phyloP scores from a whole-genome alignment of 225 moss, liverwort and hornwort species.

The Sphagnum contortum region DNA sequence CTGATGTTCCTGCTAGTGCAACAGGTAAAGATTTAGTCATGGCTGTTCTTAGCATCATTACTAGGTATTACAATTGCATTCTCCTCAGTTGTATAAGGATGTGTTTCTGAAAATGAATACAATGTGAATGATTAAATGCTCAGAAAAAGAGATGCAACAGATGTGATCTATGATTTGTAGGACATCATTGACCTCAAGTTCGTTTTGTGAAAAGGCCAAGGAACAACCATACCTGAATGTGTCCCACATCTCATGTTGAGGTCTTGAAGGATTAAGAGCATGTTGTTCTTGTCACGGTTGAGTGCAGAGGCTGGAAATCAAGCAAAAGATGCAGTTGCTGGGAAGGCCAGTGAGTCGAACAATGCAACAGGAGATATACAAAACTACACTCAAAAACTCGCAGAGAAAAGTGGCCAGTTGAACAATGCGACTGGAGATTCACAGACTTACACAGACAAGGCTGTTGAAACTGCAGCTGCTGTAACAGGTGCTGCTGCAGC shows the following conservation, averaged over 20 bases:
- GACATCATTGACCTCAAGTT: too few relatives aligned
- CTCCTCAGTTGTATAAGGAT: too few relatives aligned
- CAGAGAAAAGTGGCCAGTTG: too few relatives aligned
- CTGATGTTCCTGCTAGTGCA: constrained; percentile 9
- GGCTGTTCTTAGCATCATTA: background rate
- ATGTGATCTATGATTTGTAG: too few relatives aligned
- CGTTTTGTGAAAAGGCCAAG: too few relatives aligned
- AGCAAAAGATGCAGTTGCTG: constrained; percentile 5
- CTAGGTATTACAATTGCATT: background rate
- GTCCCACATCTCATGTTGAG: background rate
- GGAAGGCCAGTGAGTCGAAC: constrained; percentile 15
- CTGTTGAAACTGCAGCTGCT: too few relatives aligned
- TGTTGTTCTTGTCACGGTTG: background rate
- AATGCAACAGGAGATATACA: constrained; percentile 15
- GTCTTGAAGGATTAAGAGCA: background rate
- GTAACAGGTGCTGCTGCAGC: too few relatives aligned
- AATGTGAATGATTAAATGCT: too few relatives aligned
- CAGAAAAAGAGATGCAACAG: too few relatives aligned
- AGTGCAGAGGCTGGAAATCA: constrained; percentile 5
- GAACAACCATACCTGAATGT: background rate
- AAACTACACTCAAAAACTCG: constrained; percentile 18
- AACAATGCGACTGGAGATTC: constrained; percentile 4
- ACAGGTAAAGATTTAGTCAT: constrained; percentile 1
- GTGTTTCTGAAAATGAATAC: too few relatives aligned
- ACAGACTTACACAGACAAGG: too few relatives aligned